Base-by-base conservation (phyloP, 1,139 yeast genomes). In the Candida pseudoviswanathii region DNA sequence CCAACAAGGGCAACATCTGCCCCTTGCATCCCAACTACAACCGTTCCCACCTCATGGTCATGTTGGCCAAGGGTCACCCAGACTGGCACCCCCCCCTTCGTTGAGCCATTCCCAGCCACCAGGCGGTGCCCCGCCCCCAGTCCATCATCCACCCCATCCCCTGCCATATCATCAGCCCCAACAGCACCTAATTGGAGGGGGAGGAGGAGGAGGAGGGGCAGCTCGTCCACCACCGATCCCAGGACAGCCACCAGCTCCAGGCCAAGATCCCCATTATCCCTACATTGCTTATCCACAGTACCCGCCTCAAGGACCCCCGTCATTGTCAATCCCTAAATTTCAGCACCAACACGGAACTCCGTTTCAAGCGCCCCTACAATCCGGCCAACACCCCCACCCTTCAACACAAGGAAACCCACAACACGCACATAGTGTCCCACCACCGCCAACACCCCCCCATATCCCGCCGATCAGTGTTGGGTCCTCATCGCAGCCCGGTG, bases 1-100 rank as follows among this genome's bases (percentile, higher is more conserved):
- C 57, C 27, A 10, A 43, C 57, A 2, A 53, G 61, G 16, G 51
- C 58, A 21, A 52, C 58, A 22, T 53, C 62, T 25, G 53, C 55
- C 34, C 9, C 43, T 41, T 7, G 45, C 32, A 4, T 26, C 42
- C 6, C 48, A 43, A 10, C 39, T 29, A 26, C 51, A 27, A 21
- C 48, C 46, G 2, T 38, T 43, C 38, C 41, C 47, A 34, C 46
- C 36, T 10, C 55, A 34, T 37, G 41, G 8, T 24, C 30, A 37
- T 25, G 11, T n/a, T 5, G 26, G 11, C 43, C 39, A 29, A 11
- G 48, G 54, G 26, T 40, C 40, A 33, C 25, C 36, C n/a, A 4
- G 48, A 40, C 5, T 25, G 37, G 31, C 16, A 9, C 41, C 46
- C 24, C 24, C 37, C 33, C 38, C 33, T n/a, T 45, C 36, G 32